Conservation (phyloP, 2,329 filamentous ascomycete genomes). For the Apiospora pterosperma region DNA sequence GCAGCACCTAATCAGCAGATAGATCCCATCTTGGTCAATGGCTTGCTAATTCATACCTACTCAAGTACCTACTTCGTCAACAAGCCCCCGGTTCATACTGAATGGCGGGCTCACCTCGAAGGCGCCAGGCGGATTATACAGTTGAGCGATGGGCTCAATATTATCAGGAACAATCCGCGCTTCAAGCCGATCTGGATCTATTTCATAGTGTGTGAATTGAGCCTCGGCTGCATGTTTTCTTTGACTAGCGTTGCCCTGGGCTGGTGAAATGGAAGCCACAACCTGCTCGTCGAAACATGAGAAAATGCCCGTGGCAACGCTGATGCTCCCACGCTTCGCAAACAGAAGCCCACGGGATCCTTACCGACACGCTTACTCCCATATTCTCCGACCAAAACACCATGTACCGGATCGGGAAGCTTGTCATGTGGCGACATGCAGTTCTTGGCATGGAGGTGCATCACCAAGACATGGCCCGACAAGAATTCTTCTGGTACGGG, state of each 20-base stretch:
- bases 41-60: neutral
- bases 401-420: conserved; percentile 10
- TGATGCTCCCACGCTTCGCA: conserved; percentile 7
- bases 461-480: neutral
- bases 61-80: conserved; percentile 13
- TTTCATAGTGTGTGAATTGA: conserved; percentile 7
- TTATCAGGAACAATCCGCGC: conserved; percentile 9
- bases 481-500: conserved; percentile 2
- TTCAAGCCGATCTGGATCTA: conserved; percentile 11
- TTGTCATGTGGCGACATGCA: conserved; percentile 11
- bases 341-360: neutral
- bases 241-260: neutral
- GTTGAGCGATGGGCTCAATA: conserved; percentile 10
- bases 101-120: conserved; percentile 13
- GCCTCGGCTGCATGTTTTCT: too few relatives aligned
- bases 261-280: conserved; percentile 10
- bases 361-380: neutral
- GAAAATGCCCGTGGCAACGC: conserved; percentile 9
- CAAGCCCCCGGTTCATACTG: conserved; percentile 9
- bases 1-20: neutral
- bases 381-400: conserved; percentile 7
- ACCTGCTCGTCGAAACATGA: conserved; percentile 8
- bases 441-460: conserved; percentile 9
- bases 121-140: conserved; percentile 12
- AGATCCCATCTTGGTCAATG: neutral